phyloP scores from a whole-genome alignment of 495 filamentous ascomycete genomes.

The Penicillium lividum region DNA sequence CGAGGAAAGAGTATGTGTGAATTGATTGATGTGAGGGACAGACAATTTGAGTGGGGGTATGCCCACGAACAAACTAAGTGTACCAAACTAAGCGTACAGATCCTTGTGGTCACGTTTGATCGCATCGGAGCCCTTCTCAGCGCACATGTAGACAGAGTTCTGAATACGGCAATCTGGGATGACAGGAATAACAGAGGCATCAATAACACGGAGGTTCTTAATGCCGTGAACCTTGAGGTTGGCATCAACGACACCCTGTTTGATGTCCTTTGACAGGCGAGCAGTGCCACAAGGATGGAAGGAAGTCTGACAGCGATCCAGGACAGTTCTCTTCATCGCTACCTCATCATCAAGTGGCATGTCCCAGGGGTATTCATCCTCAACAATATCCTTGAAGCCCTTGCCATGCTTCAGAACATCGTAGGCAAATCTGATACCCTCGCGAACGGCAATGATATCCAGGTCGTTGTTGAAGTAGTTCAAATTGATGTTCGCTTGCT shows the following conservation, averaged over 20 bases:
- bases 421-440: constrained; percentile 56
- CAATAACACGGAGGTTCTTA: constrained; percentile 51
- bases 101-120: constrained; percentile 31
- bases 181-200: constrained; percentile 39
- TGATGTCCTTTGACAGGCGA: constrained; percentile 53
- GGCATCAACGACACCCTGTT: constrained; percentile 55
- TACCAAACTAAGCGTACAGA: no score
- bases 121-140: constrained; percentile 55
- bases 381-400: constrained; percentile 58
- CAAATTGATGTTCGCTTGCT: constrained; percentile 59
- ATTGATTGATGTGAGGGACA: no score
- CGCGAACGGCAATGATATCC: constrained; percentile 58
- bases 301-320: constrained; percentile 59
- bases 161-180: constrained; percentile 46
- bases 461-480: constrained; percentile 59
- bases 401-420: constrained; percentile 57
- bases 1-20: no score
- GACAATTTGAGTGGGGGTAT: no score
- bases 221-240: constrained; percentile 58
- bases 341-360: constrained; percentile 58
- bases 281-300: constrained; percentile 59
- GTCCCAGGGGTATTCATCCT: constrained; percentile 58
- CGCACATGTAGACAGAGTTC: constrained; percentile 58
- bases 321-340: constrained; percentile 55
- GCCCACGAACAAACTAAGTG: no score